These are phyloP conservation scores for Pseudocercospora crystallina DNA, from an alignment of 2,329 filamentous ascomycete species.

Conservation along the genomic window DNA sequence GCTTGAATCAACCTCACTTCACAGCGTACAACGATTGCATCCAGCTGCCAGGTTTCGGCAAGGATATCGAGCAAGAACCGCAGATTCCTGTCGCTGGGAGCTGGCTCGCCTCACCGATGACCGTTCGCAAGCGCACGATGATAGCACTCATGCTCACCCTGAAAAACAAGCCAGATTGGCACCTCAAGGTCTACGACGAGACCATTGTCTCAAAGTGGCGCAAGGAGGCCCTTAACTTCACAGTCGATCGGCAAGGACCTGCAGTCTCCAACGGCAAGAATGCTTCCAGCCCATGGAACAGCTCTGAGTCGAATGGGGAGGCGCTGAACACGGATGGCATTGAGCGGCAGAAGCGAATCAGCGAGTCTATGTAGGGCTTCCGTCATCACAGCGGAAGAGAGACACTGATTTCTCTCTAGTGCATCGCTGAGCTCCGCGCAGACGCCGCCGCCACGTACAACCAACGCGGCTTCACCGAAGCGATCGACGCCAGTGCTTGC, in stretches of 20 bases:
- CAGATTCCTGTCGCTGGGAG: neutral
- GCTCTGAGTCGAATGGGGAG: neutral
- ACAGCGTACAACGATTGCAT: no score
- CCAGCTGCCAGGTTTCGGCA: neutral
- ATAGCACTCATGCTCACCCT: neutral
- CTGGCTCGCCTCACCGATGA: neutral
- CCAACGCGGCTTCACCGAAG: slow-evolving; percentile 41
- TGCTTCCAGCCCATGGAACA: neutral
- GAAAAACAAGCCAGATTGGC: neutral
- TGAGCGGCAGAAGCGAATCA: neutral
- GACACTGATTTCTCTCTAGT: slow-evolving; percentile 2
- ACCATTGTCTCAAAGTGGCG: neutral
- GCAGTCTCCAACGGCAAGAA: no score
- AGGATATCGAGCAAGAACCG: neutral
- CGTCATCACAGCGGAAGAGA: no score
- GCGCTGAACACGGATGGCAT: neutral
- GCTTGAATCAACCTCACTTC: no score
- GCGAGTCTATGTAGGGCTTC: neutral
- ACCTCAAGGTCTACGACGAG: neutral
- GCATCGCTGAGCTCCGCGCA: slow-evolving; percentile 38
- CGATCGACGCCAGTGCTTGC: slow-evolving; percentile 46
- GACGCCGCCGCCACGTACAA: slow-evolving; percentile 50
- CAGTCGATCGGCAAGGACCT: no score
- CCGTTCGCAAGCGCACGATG: neutral
- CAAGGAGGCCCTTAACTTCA: no score